phyloP scores from a whole-genome alignment of 495 filamentous ascomycete genomes.

The Xanthoparmelia taractica region DNA sequence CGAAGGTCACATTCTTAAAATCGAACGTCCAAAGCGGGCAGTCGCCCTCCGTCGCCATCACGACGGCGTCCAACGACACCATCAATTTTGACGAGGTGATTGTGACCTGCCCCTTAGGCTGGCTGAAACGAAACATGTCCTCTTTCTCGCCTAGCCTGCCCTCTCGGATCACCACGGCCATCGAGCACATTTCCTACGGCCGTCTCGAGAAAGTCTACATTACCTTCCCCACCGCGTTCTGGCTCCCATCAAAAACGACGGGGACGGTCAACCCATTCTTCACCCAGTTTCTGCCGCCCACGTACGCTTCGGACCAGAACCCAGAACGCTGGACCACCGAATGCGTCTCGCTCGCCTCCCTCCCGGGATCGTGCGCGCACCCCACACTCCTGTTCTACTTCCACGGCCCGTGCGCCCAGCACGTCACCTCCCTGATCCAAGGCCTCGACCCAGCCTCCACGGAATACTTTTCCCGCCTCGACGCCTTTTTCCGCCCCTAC shows the following conservation, averaged over 20 bases:
- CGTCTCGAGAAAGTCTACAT: constrained; percentile 89
- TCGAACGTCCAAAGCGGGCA: constrained; percentile 25
- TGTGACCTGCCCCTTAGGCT: constrained; percentile 78
- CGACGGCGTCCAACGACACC: constrained; percentile 44
- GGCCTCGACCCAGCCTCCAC: constrained; percentile 23
- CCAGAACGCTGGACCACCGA: constrained; percentile 66
- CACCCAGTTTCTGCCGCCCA: constrained; percentile 60
- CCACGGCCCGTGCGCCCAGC: constrained; percentile 53
- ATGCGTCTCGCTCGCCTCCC: constrained; percentile 65
- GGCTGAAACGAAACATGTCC: constrained; percentile 67
- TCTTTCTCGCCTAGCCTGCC: constrained; percentile 69
- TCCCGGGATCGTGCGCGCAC: constrained; percentile 54
- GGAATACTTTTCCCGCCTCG: constrained; percentile 42
- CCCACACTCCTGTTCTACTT: constrained; percentile 92
- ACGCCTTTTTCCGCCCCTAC: constrained; percentile 63
- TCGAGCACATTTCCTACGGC: constrained; percentile 75
- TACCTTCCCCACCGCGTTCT: constrained; percentile 69
- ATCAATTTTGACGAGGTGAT: constrained; percentile 76
- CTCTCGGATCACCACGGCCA: constrained; percentile 56
- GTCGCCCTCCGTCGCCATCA: constrained; percentile 42
- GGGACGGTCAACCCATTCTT: constrained; percentile 36
- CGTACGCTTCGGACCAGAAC: constrained; percentile 51
- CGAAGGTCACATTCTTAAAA: constrained; percentile 48
- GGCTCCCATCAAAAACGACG: constrained; percentile 34
- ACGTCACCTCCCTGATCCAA: constrained; percentile 43